phyloP scores from a whole-genome alignment of 306 rosid genomes.

The Cicer chorassanicum region DNA sequence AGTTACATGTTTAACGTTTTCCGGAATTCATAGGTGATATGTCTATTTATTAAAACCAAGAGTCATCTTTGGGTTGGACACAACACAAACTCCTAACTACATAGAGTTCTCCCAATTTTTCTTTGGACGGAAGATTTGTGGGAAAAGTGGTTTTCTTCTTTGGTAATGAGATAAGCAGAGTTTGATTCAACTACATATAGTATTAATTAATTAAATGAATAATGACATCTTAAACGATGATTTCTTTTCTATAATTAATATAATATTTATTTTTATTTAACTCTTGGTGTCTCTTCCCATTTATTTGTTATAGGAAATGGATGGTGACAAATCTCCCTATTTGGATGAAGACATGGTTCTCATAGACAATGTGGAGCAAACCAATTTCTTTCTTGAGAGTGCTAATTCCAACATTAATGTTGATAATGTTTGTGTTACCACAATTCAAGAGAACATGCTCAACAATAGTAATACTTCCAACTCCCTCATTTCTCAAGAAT shows the following conservation, averaged over 20 bases:
- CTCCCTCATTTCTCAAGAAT: slow-evolving; percentile 25
- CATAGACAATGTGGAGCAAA: neutral
- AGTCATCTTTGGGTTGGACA: neutral
- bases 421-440: neutral
- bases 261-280: neutral
- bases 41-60: no score
- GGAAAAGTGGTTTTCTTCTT: slow-evolving; percentile 38
- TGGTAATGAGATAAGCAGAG: slow-evolving; percentile 34
- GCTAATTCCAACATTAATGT: neutral
- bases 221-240: neutral
- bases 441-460: neutral
- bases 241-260: neutral
- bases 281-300: no score
- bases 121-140: slow-evolving; percentile 37
- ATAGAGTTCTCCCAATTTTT: neutral
- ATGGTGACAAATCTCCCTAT: neutral
- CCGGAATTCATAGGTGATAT: neutral
- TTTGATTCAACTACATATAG: neutral
- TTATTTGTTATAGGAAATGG: slow-evolving; percentile 36
- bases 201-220: neutral
- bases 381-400: neutral
- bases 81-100: neutral
- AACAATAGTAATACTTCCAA: neutral
- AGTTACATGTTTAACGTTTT: slow-evolving; percentile 12
- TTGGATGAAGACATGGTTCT: slow-evolving; percentile 34